Conservation (phyloP, 2,329 filamentous ascomycete species). For the Dactylellina drechsleri region DNA sequence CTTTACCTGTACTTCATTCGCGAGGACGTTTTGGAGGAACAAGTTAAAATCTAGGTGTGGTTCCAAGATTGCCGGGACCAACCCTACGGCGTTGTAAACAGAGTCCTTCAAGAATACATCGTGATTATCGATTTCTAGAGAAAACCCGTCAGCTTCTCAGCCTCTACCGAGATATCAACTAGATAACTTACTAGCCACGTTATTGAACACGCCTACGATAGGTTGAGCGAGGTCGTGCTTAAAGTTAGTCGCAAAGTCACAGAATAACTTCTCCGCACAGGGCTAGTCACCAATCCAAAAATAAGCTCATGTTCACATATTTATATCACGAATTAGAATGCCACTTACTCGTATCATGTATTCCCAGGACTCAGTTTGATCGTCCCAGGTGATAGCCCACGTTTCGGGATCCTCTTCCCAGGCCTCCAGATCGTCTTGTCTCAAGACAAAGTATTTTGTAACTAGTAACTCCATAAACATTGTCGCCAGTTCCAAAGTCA, state of each 20-base stretch:
- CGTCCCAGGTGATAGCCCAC: constrained; percentile 91
- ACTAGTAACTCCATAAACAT: constrained; percentile 87
- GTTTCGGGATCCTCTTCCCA: constrained; percentile 97
- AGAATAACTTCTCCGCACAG: constrained; percentile 91
- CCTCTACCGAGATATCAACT: constrained; percentile 59
- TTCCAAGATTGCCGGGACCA: constrained; percentile 80
- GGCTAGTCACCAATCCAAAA: constrained; percentile 62
- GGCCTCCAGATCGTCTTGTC: constrained; percentile 82
- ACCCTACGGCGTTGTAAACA: constrained; percentile 89
- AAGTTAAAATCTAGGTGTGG: constrained; percentile 82
- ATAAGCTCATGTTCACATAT: too few species aligned
- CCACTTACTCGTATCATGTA: constrained; percentile 77
- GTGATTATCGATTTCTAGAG: constrained; percentile 65
- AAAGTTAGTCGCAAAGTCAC: constrained; percentile 89
- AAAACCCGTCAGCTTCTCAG: neutral
- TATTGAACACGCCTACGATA: constrained; percentile 82
- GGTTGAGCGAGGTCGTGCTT: constrained; percentile 82
- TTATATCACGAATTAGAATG: too few species aligned
- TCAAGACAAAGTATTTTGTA: constrained; percentile 86
- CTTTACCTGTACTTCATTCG: constrained; percentile 77
- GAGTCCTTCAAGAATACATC: constrained; percentile 90
- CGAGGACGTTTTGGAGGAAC: constrained; percentile 78
- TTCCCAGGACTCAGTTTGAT: constrained; percentile 84
- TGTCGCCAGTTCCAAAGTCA: constrained; percentile 79
- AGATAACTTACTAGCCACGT: constrained; percentile 71